Percentiles rank a stretch among this genome's conserved stretches.
These are phyloP conservation scores for Myxozyma monticola DNA, from an alignment of 805 yeast species.

Conservation along the genomic window DNA sequence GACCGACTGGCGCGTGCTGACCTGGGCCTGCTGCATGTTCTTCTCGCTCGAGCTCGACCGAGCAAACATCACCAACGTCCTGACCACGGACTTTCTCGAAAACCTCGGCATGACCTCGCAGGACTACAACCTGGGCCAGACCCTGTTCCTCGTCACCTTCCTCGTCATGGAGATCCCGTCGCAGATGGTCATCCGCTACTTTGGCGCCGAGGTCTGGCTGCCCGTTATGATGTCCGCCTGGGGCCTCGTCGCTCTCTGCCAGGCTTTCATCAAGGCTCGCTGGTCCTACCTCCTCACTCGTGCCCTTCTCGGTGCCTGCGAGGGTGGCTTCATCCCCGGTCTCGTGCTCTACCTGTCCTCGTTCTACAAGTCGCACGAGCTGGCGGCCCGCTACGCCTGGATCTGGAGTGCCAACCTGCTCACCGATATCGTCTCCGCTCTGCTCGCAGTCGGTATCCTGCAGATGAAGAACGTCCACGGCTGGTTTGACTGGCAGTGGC, in stretches of 20 bases:
- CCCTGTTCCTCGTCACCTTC: slow-evolving; percentile 52
- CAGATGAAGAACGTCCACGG: slow-evolving; percentile 48
- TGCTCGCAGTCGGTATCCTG: slow-evolving; percentile 56
- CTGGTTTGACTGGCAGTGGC: slow-evolving; percentile 60
- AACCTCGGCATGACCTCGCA: slow-evolving; percentile 55
- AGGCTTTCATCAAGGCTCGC: slow-evolving; percentile 46
- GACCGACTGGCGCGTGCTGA: slow-evolving; percentile 54
- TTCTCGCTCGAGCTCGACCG: slow-evolving; percentile 59
- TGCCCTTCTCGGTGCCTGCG: slow-evolving; percentile 54
- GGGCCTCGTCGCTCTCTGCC: slow-evolving; percentile 57
- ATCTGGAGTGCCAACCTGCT: slow-evolving; percentile 59
- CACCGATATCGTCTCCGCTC: slow-evolving; percentile 49
- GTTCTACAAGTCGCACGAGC: slow-evolving; percentile 60
- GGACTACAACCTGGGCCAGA: slow-evolving; percentile 58
- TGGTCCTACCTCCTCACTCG: slow-evolving; percentile 47
- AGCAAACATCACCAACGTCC: slow-evolving; percentile 54
- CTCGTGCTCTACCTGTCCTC: slow-evolving; percentile 63
- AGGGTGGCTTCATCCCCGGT: slow-evolving; percentile 73
- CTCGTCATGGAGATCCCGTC: slow-evolving; percentile 46
- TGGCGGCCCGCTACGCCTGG: slow-evolving; percentile 57
- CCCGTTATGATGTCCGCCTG: slow-evolving; percentile 55
- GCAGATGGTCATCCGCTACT: slow-evolving; percentile 51
- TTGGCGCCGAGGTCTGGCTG: slow-evolving; percentile 64
- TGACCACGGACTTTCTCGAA: slow-evolving; percentile 53
- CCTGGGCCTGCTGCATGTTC: slow-evolving; percentile 59